A percentile compares a stretch with the other conserved stretches of the same genome.
phyloP scores from a whole-genome alignment of 305 asterid species.

The Euphrasia arctica region DNA sequence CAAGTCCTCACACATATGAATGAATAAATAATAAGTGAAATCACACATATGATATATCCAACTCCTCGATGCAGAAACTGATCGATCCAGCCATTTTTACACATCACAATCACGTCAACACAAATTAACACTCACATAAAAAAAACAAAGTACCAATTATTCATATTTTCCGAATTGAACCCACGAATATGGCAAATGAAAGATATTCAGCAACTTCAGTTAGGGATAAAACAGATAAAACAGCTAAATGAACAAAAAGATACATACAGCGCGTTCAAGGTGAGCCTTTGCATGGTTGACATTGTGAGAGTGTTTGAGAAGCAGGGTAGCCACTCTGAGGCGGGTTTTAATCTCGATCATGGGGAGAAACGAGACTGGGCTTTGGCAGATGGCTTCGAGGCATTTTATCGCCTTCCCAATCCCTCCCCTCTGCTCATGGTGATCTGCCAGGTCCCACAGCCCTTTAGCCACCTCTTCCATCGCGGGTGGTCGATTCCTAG shows the following conservation, averaged over 20 bases:
- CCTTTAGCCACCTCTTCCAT: conserved; percentile 98
- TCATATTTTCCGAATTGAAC: conserved; percentile 3
- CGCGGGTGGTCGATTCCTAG: conserved; percentile 24
- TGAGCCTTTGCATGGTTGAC: conserved; percentile 89
- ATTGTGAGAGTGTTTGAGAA: conserved; percentile 85
- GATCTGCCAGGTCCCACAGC: conserved; percentile 89
- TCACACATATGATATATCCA: background rate
- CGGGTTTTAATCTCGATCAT: conserved; percentile 88
- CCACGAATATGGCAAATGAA: conserved; percentile 10
- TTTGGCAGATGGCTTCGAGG: conserved; percentile 93
- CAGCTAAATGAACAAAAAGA: conserved; percentile 1
- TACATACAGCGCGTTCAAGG: conserved; percentile 79
- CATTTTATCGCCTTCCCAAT: conserved; percentile 85
- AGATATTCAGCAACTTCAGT: conserved; percentile 19
- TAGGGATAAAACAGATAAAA: background rate
- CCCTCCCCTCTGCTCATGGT: conserved; percentile 74
- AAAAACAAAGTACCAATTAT: background rate
- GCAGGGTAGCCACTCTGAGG: conserved; percentile 76
- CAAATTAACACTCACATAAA: background rate
- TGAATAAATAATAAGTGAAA: too few relatives aligned
- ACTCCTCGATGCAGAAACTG: background rate
- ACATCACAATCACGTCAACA: background rate
- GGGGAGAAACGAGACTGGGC: conserved; percentile 83
- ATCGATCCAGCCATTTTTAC: background rate
- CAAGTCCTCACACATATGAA: conserved; percentile 6